Evolutionary conservation across 768 basidiomycete genomes (phyloP), one percentile per base, ranked within the genome.

Genomic region (Neoboletus magnificus): DNA sequence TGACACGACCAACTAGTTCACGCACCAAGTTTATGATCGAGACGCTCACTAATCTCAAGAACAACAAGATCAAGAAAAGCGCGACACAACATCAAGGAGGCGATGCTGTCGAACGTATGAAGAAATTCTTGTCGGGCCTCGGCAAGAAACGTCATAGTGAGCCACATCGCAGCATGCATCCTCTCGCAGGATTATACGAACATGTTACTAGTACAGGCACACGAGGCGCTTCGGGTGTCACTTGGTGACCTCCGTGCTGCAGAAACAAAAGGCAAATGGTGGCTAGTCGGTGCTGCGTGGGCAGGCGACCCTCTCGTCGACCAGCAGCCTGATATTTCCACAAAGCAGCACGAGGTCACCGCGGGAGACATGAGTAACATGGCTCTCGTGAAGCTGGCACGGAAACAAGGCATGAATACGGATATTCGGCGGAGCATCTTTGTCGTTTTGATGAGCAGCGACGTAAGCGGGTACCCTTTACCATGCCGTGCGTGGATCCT

Each of bases 241-340:
- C 77, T 98, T 23, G 77, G 78, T n/a, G 96, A 98, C 71, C 79
- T 98, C 6, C 90, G 83, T 56, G 82, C 85, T 0, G 86, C 93
- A 1, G 85, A 91, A 53, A 89, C 80, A 12, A 90, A 86, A 66
- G 97, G 95, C 5, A 97, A 97, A 74, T 98, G 97, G 97, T 98
- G 97, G 96, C 79, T 98, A 2, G 91, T 98, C 35, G 97, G 96
- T 18, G 93, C 96, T 1, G 96, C 91, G 0, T 99, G 96, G 96
- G 81, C 82, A 32, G 95, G 95, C 2, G 86, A 98, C 64, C 95
- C 97, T 9, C 80, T 98, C 4, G 78, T 86, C 20, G 95, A 98
- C 53, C 82, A 79, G 42, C 81, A 82, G 54, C 77, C 72, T 5
- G 70, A 66, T 5, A 46, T 62, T 42, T 58, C 66, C 35, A 61